Evolutionary conservation across 1,139 yeast genomes (phyloP).

Genomic region (Blastobotrys buckinghamii): DNA sequence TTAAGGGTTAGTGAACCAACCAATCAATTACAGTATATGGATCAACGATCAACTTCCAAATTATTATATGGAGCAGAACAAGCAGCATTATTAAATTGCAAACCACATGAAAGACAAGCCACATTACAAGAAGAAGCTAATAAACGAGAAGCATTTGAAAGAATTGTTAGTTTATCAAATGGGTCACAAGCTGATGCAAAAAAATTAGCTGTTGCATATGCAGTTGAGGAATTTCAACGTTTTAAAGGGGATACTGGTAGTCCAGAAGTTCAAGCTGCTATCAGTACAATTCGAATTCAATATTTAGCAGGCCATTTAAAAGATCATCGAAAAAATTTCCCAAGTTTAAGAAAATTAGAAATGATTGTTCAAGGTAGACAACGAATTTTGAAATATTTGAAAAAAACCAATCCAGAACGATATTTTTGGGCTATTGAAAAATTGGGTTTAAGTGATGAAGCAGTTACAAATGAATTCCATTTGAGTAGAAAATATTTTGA

Average conservation of each 20-base stretch:
- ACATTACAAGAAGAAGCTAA: conserved; percentile 44
- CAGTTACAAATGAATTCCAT: conserved; percentile 72
- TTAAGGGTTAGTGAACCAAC: conserved; percentile 63
- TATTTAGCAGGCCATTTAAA: conserved; percentile 72
- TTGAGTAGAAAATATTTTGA: conserved; percentile 82
- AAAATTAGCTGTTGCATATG: conserved; percentile 56
- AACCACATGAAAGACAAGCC: conserved; percentile 21
- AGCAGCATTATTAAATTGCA: conserved; percentile 45
- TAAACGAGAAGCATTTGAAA: conserved; percentile 62
- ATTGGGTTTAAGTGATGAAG: conserved; percentile 79
- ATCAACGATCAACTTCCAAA: conserved; percentile 58
- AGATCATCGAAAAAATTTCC: conserved; percentile 65
- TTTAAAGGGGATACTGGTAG: conserved; percentile 90
- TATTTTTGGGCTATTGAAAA: conserved; percentile 84
- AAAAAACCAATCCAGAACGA: conserved; percentile 68
- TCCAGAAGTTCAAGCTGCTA: conserved; percentile 93
- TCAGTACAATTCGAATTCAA: conserved; percentile 74
- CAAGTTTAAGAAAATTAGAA: conserved; percentile 63
- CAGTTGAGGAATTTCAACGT: conserved; percentile 74
- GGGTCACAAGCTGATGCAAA: conserved; percentile 54
- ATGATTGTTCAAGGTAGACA: conserved; percentile 88
- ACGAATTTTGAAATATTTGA: conserved; percentile 71
- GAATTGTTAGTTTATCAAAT: conserved; percentile 72
- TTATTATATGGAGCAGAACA: conserved; percentile 73
- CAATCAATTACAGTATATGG: conserved; percentile 38